Conservation (phyloP, 2,329 filamentous ascomycete species). For the Aspergillus intermedius region DNA sequence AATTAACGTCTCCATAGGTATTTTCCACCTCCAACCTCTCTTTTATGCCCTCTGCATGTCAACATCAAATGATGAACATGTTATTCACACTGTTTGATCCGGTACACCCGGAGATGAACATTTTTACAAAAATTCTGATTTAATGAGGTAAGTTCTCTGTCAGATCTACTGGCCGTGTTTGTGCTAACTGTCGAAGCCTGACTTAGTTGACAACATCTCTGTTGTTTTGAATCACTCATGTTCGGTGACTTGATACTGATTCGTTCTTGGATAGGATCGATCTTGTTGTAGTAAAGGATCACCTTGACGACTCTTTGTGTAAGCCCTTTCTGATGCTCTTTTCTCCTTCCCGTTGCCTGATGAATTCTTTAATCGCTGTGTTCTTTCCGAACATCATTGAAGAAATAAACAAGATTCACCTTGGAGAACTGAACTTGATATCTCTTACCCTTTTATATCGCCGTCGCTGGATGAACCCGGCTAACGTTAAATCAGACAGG, state of each 20-base stretch:
- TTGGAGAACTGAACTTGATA: slow-evolving; percentile 56
- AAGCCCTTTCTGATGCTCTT: slow-evolving; percentile 9
- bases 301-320: slow-evolving; percentile 10
- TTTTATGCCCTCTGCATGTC: slow-evolving; percentile 18
- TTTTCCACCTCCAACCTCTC: slow-evolving; percentile 8
- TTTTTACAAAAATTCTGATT: slow-evolving; percentile 61
- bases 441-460: slow-evolving; percentile 6
- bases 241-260: slow-evolving; percentile 22
- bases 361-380: slow-evolving; percentile 58
- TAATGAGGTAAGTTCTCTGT: slow-evolving; percentile 52
- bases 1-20: slow-evolving; percentile 22
- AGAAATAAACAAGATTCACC: slow-evolving; percentile 53
- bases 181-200: slow-evolving; percentile 35
- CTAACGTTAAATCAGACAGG: slow-evolving; percentile 4
- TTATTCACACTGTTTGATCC: slow-evolving; percentile 68
- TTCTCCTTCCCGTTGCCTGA: slow-evolving; percentile 37
- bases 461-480: background rate
- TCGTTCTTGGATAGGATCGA: slow-evolving; percentile 15
- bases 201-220: slow-evolving; percentile 32
- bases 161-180: background rate
- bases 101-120: slow-evolving; percentile 53
- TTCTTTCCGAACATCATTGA: slow-evolving; percentile 58
- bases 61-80: slow-evolving; percentile 55
- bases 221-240: slow-evolving; percentile 16
- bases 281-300: slow-evolving; percentile 1